Base-by-base conservation (phyloP, 257 asterid genomes). In the Gentiana macrophylla region DNA sequence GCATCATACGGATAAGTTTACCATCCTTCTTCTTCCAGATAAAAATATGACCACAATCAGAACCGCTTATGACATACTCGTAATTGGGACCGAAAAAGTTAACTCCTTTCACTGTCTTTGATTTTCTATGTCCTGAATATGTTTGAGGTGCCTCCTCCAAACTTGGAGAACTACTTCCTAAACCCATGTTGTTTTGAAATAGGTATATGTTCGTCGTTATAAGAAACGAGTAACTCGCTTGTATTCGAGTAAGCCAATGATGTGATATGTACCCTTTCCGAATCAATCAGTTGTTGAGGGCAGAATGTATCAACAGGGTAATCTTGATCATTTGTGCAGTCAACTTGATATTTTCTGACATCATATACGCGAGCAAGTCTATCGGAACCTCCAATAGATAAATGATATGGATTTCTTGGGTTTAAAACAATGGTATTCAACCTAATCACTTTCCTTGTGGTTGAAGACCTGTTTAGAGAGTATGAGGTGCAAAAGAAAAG, bases 11-110 rank as follows among this genome's bases (percentile, higher is more conserved):
- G 61, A 84, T 84, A 56, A 84, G 81, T 48, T 74, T 67, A 32
- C 77, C 67, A 3, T 76, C 79, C 69, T 77, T 84, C 67, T 87
- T 87, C 75, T 71, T 80, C 96, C 96, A 88, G 58, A 88, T 70
- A 60, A 80, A 88, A 37, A 84, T 73, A 54, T 74, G 86, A 53
- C 94, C 95, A 60, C 95, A 86, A 53, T 88, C 94, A 3, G 96
- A 88, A 49, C 94, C 94, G 1, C 94, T 82, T 57, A 84, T 3
- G 51, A 88, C 80, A 9, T 82, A 84, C 32, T 84, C 83, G 35
- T 82, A 84, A 6, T 79, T 74, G 8, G 88, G 84, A 34, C 95
- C 96, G 35, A 82, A 80, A 79, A 88, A 84, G 72, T 66, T 77
- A 48, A 84, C 94, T 38, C 94, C 94, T 72, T 84, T 84, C 50